phyloP scores from a whole-genome alignment of 2,329 filamentous ascomycete species.

The Sclerotinia nivalis region DNA sequence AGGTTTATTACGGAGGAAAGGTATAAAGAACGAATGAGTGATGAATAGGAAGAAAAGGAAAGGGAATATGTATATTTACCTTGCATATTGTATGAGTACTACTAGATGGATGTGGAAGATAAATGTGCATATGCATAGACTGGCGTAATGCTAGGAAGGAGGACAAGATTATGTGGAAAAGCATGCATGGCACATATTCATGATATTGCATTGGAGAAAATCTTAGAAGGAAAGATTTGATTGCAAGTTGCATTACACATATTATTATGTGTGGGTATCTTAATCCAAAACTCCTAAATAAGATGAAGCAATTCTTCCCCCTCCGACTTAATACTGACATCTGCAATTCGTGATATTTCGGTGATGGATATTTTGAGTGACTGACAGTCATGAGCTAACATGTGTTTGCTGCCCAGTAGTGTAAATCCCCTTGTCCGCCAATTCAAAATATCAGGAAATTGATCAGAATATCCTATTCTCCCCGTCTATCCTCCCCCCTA shows the following conservation, averaged over 20 bases:
- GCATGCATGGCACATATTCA: constrained; percentile 10
- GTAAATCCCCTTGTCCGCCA: background rate
- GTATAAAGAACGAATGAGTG: constrained; percentile 31
- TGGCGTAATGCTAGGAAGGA: constrained; percentile 5
- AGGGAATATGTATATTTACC: constrained; percentile 21
- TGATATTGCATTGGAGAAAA: constrained; percentile 9
- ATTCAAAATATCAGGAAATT: too few species aligned
- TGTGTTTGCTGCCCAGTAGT: too few species aligned
- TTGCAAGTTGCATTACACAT: constrained; percentile 20
- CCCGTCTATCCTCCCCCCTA: background rate
- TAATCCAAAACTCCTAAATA: constrained; percentile 18
- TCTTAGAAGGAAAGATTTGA: constrained; percentile 1
- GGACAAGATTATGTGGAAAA: constrained; percentile 12
- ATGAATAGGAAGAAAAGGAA: constrained; percentile 13
- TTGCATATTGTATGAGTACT: constrained; percentile 54
- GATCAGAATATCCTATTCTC: background rate
- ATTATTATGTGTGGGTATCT: constrained; percentile 18
- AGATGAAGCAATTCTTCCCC: constrained; percentile 17
- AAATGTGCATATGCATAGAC: constrained; percentile 31
- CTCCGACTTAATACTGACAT: constrained; percentile 11
- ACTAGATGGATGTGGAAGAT: constrained; percentile 9
- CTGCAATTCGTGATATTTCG: background rate
- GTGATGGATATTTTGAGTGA: background rate
- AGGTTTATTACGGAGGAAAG: constrained; percentile 88
- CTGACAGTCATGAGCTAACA: too few species aligned